Base-by-base conservation (phyloP, 495 filamentous ascomycete genomes). In the Lichina pygmaea region DNA sequence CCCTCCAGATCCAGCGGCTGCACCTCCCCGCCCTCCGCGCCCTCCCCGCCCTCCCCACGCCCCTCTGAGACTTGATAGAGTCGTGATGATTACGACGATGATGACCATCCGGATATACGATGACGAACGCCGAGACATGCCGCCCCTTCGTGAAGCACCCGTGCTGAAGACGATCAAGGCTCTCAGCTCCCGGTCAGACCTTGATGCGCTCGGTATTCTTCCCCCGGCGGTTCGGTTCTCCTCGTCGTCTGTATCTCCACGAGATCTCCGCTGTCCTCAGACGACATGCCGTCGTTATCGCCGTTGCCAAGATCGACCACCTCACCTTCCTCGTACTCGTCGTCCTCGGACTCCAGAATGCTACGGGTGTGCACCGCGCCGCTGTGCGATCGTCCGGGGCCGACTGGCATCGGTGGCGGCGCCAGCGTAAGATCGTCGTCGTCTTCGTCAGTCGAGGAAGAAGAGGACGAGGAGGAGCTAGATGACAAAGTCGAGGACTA, bases 241-340 rank as follows among this genome's bases (percentile, higher is more conserved):
- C 38, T 31, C 6, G 34, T 15, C 6, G 38, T 32, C 15, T 41
- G 39, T n/a, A 47, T 41, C 24, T 47, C 45, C 16, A 47, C 38
- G 13, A 47, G 38, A 33, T 46, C 44, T 24, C 39, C 44, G 33
- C 44, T 41, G 12, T 41, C 45, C 12, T 41, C 45, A 8, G 38
- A 34, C 7, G 39, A 37, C 45, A 30, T 30, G 36, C 41, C 45
- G 15, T 47, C 45, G 36, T 34, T 12, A 13, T 47, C 41, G 30
- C 41, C 45, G 33, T 32, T 34, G 34, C 36, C 45, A 32, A 47
- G 17, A 33, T 47, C 45, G 10, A 47, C 38, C 6, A 47, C 45
- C 12, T 47, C 45, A 13, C 44, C 44, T 10, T 46, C 44, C 31
- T 46, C 34, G 15, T 41, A 31, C 11, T 45, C 44, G 11, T 40